phyloP scores from a whole-genome alignment of 179 eudicot genomes.

The Drosera spatulata region DNA sequence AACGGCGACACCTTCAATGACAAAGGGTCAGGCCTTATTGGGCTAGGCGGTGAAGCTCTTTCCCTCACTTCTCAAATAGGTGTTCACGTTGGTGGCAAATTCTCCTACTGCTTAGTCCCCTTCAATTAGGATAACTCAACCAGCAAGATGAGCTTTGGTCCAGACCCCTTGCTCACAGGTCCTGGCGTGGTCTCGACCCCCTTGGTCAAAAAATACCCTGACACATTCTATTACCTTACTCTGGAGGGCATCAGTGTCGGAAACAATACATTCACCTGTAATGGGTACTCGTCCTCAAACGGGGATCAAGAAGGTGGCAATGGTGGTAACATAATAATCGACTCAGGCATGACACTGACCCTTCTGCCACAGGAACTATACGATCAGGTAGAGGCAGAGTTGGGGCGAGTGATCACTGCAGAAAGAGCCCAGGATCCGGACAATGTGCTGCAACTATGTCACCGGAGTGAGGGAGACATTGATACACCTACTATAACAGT shows the following conservation, averaged over 20 bases:
- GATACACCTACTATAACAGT: constrained; percentile 16
- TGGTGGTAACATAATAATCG: constrained; percentile 38
- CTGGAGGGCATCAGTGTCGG: constrained; percentile 27
- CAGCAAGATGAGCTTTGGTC: constrained; percentile 44
- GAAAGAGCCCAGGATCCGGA: constrained; percentile 15
- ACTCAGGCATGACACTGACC: constrained; percentile 49
- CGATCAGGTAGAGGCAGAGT: constrained; percentile 1
- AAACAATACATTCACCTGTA: constrained; percentile 5
- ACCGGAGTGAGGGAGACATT: constrained; percentile 10
- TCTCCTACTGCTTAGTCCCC: constrained; percentile 39
- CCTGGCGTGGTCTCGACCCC: constrained; percentile 33
- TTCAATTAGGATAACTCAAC: constrained; percentile 4
- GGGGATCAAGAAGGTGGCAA: neutral
- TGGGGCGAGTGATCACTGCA: constrained; percentile 9
- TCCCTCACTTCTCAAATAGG: constrained; percentile 40
- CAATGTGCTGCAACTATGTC: constrained; percentile 21
- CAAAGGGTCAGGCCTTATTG: constrained; percentile 38
- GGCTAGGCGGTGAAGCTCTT: constrained; percentile 36
- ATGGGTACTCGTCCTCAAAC: neutral
- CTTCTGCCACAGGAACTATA: constrained; percentile 15
- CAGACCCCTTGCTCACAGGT: constrained; percentile 8
- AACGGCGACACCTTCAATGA: constrained; percentile 20
- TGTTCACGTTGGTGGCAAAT: constrained; percentile 26
- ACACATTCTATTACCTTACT: constrained; percentile 31
- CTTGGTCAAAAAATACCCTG: neutral